Base-by-base conservation (phyloP, 306 rosid genomes). In the Notholithocarpus densiflorus region DNA sequence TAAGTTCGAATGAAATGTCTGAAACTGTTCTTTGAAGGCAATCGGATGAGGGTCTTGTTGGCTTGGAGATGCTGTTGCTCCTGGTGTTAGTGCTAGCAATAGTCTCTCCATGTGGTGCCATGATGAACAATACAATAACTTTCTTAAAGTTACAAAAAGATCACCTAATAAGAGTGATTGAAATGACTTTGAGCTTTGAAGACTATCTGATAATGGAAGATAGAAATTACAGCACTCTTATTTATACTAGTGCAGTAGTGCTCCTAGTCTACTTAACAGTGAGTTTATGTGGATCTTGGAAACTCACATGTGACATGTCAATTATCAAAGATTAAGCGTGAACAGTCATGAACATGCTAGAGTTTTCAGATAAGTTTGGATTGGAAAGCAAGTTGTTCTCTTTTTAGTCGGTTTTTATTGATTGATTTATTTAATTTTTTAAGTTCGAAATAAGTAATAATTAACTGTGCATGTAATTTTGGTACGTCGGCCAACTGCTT, bases 71-170 rank as follows among this genome's bases (percentile, higher is more conserved):
- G 83, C 71, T 84, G 81, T 24, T 83, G 72, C 24, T 82, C 70
- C 83, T 79, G 0, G 87, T 48, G 74, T 76, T 77, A 29, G 82
- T 2, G 78, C 72, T 70, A 3, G 80, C 21, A 77, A 86, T 75
- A 2, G 90, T 75, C 45, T 95, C 96, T 83, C 94, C 97, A 75
- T 86, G 92, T 1, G 99, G 97, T 81, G 98, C 94, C 99, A 95
- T 90, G 2, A 40, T 9, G 20, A 23, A 9, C 21, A 19, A 23
- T 57, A 23, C 56, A 27, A 2, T 10, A 43, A 37, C 27, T 34
- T 10, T 70, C 54, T 19, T 11, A 45, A 12, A 48, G 55, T 19
- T 17, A 5, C 1, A 45, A 15, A 17, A 8, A 32, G 17, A 24
- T 19, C 52, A 21, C 26, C 21, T 21, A 37, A 23, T 21, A 68